Evolutionary conservation across 805 yeast genomes (phyloP), one percentile per base, ranked within the genome.

Genomic region (Maudiozyma turicensis): DNA sequence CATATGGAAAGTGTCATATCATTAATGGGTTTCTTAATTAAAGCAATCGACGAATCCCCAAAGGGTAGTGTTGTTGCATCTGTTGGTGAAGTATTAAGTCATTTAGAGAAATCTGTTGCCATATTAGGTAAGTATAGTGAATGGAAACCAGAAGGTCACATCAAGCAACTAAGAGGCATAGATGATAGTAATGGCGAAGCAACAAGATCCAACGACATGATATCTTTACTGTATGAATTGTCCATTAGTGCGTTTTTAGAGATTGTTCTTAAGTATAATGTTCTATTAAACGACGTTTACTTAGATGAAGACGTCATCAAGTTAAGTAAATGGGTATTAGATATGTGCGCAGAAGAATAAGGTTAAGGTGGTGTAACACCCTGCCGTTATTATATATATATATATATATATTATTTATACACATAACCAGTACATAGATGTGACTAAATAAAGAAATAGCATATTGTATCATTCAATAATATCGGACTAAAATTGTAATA

Each of bases 271-370:
- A 75, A 76, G 55, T 84, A 81, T 63, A 82, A 82, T 59, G 75
- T 72, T 40, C 72, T 79, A 43, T 65, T 85, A 51, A 82, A 82
- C 59, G 89, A 83, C 57, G 74, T 84, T 54, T 72, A 78, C 29
- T 67, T 85, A 42, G 73, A 78, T 46, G 77, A 83, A 3, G 78
- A 79, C 44, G 85, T 84, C 5, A 78, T 78, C 58, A 78, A 77
- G 53, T 69, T 84, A 53, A 87, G 87, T 14, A 81, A 82, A 58
- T 80, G 86, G 82, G 84, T 84, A 30, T 73, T 82, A 49, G 89
- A 83, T 55, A 74, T 61, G 54, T 60, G 64, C 46, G 54, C 50
- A 30, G 35, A 50, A 13, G 48, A 40, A 13, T 26, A 40, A 28
- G 38, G 14, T n/a, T 11, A 11, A 6, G 13, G 10, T 6, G 1